Evolutionary conservation across 129 eudicot genomes (phyloP), one percentile per base, ranked within the genome.

Genomic region (Silybum marianum): DNA sequence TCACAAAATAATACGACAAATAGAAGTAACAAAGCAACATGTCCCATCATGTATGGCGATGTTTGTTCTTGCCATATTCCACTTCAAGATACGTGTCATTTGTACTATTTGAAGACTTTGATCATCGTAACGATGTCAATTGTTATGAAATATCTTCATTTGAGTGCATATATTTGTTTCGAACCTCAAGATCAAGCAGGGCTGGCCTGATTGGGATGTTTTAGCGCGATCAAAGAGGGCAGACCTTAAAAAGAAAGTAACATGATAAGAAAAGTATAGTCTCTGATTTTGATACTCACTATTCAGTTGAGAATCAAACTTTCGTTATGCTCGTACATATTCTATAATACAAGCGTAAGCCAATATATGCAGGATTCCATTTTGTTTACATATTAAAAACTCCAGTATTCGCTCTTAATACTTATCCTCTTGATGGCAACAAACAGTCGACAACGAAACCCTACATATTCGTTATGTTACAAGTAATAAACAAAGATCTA

Each of bases 291-390:
- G 75, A 67, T 74, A 46, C 66, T 42, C 22, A 74, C 75, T 75
- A 44, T 30, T 81, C 60, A 46, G 39, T 24, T 66, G 75, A 80
- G 85, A 82, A 82, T 82, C 85, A 74, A 82, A 80, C 85, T 82
- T 67, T 75, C 76, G 19, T 48, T 75, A 26, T 75, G 71, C 80
- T 82, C 39, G 62, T 46, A 82, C 76, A 32, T 75, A 82, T 82
- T 82, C 85, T 81, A 26, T 34, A 21, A 70, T 36, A 74, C 54
- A 81, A 81, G 46, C 51, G 48, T 81, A 62, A 65, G 74, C 48
- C 40, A 42, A 42, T 40, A 42, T 74, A 74, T 81, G 69, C 19
- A 74, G 21, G 54, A 22, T 71, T 54, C 48, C 25, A 58, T 58
- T 72, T 13, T 12, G 21, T 72, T 72, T 79, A 24, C 48, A 81